Conservation (phyloP, 768 basidiomycete species). For the Amanita thiersii region DNA sequence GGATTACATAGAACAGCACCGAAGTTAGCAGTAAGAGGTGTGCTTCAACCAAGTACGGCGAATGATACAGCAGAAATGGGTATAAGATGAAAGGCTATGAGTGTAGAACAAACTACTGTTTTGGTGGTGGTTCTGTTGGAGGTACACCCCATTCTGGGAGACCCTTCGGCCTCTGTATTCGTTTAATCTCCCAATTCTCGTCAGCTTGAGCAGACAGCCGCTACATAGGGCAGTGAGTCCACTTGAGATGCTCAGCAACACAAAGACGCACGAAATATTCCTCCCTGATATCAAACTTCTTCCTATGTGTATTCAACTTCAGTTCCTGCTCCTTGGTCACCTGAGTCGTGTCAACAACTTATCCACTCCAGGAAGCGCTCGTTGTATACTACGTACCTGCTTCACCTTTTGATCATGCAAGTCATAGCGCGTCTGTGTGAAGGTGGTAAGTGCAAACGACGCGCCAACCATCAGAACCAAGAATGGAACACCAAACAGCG, state of each 20-base stretch:
- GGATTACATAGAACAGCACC: too few relatives aligned
- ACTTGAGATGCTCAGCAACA: too few relatives aligned
- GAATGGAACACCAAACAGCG: constrained; percentile 83
- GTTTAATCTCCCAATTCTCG: constrained; percentile 81
- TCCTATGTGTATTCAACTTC: constrained; percentile 56
- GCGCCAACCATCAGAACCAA: constrained; percentile 77
- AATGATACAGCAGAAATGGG: too few relatives aligned
- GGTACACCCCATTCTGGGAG: constrained; percentile 93
- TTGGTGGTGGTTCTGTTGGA: constrained; percentile 45
- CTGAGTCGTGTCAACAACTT: constrained; percentile 19
- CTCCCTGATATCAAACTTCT: constrained; percentile 87
- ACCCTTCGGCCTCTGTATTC: constrained; percentile 77
- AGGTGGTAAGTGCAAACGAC: constrained; percentile 71
- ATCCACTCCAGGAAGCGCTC: not conserved
- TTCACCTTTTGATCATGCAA: constrained; percentile 73
- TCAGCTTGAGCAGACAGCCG: constrained; percentile 54
- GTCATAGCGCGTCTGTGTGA: constrained; percentile 92
- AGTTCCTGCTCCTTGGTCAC: constrained; percentile 75
- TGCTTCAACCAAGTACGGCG: too few relatives aligned
- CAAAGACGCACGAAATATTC: constrained; percentile 82
- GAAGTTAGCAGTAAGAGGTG: too few relatives aligned
- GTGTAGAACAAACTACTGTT: not conserved
- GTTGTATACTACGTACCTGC: constrained; percentile 35
- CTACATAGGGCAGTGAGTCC: too few relatives aligned
- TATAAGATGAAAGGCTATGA: not conserved